phyloP scores from a whole-genome alignment of 768 basidiomycete species.

The Dioszegia crocea region DNA sequence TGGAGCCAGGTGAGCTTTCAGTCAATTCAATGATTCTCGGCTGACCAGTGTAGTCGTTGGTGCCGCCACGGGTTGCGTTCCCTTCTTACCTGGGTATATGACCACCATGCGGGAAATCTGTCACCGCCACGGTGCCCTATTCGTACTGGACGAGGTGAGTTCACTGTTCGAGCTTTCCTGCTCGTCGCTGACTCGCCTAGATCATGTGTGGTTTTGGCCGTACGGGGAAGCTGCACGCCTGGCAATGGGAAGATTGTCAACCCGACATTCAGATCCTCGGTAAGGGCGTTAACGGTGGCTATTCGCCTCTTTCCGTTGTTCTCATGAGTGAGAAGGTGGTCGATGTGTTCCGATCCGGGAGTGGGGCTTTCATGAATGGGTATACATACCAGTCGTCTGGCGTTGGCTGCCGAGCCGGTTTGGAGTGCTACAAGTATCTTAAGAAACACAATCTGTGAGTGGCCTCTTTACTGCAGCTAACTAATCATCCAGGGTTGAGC shows the following conservation, averaged over 20 bases:
- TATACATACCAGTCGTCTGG: conserved; percentile 51
- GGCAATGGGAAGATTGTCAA: conserved; percentile 64
- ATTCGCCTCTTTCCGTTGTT: conserved; percentile 69
- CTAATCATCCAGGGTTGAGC: conserved; percentile 5
- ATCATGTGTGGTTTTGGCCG: conserved; percentile 88
- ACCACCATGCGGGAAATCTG: conserved; percentile 62
- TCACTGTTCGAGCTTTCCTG: not conserved
- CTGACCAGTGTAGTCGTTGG: conserved; percentile 74
- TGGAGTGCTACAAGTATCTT: conserved; percentile 76
- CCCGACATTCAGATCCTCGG: conserved; percentile 87
- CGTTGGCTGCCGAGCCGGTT: conserved; percentile 63
- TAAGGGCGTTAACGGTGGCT: conserved; percentile 87
- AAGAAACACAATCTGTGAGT: conserved; percentile 59
- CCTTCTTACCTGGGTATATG: conserved; percentile 80
- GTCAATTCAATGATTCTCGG: not conserved
- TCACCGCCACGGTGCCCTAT: conserved; percentile 55
- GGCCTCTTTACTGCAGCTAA: not conserved
- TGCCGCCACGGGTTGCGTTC: conserved; percentile 71
- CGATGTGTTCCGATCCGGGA: conserved; percentile 62
- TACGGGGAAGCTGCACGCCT: conserved; percentile 80
- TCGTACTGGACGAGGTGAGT: conserved; percentile 70
- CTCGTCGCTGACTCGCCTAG: conserved; percentile 36
- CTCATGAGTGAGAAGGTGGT: conserved; percentile 70
- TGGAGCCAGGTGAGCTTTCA: conserved; percentile 14
- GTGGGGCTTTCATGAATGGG: conserved; percentile 27